phyloP scores from a whole-genome alignment of 257 asterid genomes.

The Leptodermis oblonga region DNA sequence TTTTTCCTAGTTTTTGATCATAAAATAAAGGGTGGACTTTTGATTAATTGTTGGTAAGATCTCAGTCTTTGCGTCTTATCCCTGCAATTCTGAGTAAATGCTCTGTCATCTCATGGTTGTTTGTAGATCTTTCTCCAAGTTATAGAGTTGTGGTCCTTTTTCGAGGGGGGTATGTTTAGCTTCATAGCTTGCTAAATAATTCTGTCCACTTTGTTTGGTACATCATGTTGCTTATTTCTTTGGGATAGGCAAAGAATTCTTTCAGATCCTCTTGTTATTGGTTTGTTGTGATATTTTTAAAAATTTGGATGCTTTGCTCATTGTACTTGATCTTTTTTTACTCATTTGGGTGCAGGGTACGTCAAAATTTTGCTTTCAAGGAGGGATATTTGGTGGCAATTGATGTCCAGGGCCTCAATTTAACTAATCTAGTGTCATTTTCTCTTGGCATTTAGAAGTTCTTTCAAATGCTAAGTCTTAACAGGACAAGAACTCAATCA shows the following conservation, averaged over 20 bases:
- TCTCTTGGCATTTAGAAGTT: neutral
- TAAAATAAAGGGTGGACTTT: neutral
- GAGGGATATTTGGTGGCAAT: constrained; percentile 4
- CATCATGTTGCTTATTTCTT: neutral
- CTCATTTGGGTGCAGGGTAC: constrained; percentile 5
- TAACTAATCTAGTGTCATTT: neutral
- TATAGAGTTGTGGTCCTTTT: neutral
- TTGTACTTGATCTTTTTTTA: neutral
- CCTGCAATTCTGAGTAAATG: neutral
- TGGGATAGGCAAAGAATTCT: neutral
- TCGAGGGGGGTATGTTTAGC: neutral
- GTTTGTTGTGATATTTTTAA: neutral
- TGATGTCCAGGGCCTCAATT: constrained; percentile 12
- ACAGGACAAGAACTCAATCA: constrained; percentile 29
- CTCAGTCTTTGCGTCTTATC: neutral
- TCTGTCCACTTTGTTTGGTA: neutral
- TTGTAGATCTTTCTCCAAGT: neutral
- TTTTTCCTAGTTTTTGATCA: neutral
- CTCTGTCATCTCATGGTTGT: neutral
- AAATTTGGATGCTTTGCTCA: neutral
- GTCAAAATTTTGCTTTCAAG: neutral
- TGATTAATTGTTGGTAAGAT: neutral
- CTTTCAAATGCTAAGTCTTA: constrained; percentile 23
- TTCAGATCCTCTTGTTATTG: neutral
- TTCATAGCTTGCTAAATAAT: neutral